A percentile compares a stretch with the other conserved stretches of the same genome.
These are phyloP conservation scores for Pichia gijzeniarum DNA, from an alignment of 805 yeast genomes.

Conservation along the genomic window DNA sequence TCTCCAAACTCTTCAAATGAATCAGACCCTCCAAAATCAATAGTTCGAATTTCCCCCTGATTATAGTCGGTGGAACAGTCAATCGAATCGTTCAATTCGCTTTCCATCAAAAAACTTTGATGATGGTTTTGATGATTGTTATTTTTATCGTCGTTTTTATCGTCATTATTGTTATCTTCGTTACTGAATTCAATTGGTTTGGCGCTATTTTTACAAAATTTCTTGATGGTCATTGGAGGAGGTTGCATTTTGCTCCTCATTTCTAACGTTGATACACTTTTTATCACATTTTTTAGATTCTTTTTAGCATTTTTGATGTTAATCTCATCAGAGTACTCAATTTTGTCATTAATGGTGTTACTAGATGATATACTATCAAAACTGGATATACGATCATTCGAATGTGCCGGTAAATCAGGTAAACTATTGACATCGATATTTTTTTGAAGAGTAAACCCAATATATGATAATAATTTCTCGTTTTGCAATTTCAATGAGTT, in stretches of 20 bases:
- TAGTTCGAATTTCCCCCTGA: conserved; percentile 22
- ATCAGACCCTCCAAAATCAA: conserved; percentile 28
- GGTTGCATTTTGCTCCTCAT: conserved; percentile 15
- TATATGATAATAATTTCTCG: conserved; percentile 50
- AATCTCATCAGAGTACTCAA: conserved; percentile 48
- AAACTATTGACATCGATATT: conserved; percentile 1
- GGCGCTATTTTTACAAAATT: neutral
- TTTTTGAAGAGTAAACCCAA: conserved; percentile 47
- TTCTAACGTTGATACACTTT: conserved; percentile 30
- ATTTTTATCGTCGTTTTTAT: neutral
- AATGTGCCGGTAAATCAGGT: neutral
- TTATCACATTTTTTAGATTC: conserved; percentile 31
- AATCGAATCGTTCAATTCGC: conserved; percentile 8
- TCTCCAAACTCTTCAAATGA: conserved; percentile 17
- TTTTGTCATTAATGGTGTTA: conserved; percentile 25
- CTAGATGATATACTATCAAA: neutral
- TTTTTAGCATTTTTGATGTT: conserved; percentile 44
- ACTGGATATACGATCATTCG: conserved; percentile 4
- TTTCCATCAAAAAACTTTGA: too few species aligned
- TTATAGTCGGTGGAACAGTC: conserved; percentile 17
- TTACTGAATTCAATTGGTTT: neutral
- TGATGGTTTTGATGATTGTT: neutral
- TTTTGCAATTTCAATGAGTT: conserved; percentile 49
- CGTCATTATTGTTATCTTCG: neutral
- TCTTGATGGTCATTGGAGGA: neutral